Evolutionary conservation across 2,329 filamentous ascomycete species (phyloP).

Genomic region (Microcera coccophila): DNA sequence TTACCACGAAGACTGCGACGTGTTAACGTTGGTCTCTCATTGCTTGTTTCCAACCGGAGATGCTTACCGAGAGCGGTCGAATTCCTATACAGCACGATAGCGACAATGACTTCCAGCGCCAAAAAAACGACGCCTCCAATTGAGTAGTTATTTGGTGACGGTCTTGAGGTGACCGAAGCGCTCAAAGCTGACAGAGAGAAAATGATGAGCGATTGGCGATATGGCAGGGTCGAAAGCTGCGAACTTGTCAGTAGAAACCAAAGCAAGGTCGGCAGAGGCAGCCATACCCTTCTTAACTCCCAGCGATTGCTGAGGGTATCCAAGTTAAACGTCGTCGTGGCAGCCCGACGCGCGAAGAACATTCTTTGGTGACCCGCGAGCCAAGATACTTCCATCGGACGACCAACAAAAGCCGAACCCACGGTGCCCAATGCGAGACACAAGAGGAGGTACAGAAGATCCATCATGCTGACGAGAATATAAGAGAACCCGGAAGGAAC

Average conservation of each 20-base stretch:
- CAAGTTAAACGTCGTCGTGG: background rate
- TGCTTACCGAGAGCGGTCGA: background rate
- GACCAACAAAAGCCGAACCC: background rate
- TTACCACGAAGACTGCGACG: background rate
- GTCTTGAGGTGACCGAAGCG: background rate
- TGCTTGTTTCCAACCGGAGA: background rate
- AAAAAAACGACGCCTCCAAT: background rate
- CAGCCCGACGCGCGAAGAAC: background rate
- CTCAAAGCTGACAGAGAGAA: background rate
- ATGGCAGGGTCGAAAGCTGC: no score
- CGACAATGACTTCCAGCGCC: background rate
- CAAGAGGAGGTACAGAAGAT: background rate
- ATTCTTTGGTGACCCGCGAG: slow-evolving; percentile 1
- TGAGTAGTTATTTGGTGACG: background rate
- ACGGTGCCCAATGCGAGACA: background rate
- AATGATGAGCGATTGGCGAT: background rate
- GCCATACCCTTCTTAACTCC: background rate
- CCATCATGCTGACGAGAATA: background rate
- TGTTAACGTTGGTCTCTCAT: background rate
- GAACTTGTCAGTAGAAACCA: background rate
- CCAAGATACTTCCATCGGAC: slow-evolving; percentile 6
- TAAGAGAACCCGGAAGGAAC: background rate
- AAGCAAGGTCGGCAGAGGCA: background rate
- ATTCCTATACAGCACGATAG: background rate
- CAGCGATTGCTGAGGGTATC: no score